phyloP scores from a whole-genome alignment of 1,284 basidiomycete species.

The Sporisorium reilianum region DNA sequence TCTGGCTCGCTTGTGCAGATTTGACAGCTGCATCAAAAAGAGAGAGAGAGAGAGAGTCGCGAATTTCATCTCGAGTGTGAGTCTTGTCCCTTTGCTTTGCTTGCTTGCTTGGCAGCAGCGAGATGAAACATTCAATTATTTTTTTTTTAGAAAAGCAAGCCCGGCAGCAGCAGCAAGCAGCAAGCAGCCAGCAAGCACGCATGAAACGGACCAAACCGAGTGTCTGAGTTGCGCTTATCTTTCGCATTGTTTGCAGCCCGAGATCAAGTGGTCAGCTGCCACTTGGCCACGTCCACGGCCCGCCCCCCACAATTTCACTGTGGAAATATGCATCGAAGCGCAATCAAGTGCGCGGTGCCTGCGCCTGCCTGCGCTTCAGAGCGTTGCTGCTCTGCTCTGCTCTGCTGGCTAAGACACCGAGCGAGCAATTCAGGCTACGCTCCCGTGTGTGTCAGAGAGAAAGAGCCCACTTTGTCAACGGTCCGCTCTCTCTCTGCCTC shows the following conservation, averaged over 20 bases:
- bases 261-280: not conserved
- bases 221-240: too few relatives aligned
- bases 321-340: not conserved
- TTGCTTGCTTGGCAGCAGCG: too few relatives aligned
- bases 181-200: not conserved
- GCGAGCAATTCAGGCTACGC: too few relatives aligned
- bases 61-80: conserved; percentile 6
- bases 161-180: not conserved
- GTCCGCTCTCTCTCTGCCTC: too few relatives aligned
- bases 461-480: too few relatives aligned
- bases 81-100: too few relatives aligned
- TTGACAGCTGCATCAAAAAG: conserved; percentile 3
- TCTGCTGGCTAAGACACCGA: not conserved
- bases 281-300: not conserved
- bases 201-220: too few relatives aligned
- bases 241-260: too few relatives aligned
- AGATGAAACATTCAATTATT: not conserved
- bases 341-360: too few relatives aligned
- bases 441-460: not conserved
- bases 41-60: too few relatives aligned
- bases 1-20: not conserved
- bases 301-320: not conserved
- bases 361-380: not conserved
- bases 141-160: conserved; percentile 1
- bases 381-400: too few relatives aligned